Conservation (phyloP, 306 rosid genomes). For the Dryas drummondii region DNA sequence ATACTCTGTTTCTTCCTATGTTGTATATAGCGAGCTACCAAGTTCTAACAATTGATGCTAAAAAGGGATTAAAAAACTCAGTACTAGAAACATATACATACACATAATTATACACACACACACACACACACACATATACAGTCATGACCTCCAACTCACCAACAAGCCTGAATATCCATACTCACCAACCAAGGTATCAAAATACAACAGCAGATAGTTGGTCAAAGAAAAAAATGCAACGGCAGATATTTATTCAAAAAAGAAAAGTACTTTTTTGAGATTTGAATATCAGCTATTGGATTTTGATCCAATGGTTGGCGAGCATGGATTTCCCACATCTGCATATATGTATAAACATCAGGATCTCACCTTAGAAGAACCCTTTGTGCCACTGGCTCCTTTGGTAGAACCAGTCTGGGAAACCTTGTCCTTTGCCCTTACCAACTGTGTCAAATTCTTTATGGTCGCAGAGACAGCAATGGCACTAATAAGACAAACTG, state of each 20-base stretch:
- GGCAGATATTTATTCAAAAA: background rate
- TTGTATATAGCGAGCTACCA: too few species aligned
- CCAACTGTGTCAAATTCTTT: conserved; percentile 74
- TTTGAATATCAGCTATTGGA: background rate
- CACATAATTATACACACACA: too few species aligned
- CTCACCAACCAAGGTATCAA: background rate
- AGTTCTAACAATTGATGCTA: too few species aligned
- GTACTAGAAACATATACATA: too few species aligned
- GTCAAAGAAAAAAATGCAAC: background rate
- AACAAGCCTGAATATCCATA: too few species aligned
- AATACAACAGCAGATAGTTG: background rate
- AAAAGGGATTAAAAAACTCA: too few species aligned
- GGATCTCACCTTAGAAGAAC: conserved; percentile 79
- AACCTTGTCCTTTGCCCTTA: conserved; percentile 65
- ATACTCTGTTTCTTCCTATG: too few species aligned
- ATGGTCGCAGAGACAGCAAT: conserved; percentile 92
- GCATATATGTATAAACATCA: background rate
- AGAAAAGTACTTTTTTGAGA: background rate
- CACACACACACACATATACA: background rate
- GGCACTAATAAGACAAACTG: conserved; percentile 94
- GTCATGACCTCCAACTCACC: background rate
- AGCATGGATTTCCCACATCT: background rate
- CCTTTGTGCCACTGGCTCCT: conserved; percentile 58
- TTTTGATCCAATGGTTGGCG: background rate
- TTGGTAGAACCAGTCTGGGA: conserved; percentile 65